A percentile compares a stretch with the other conserved stretches of the same genome.
phyloP scores from a whole-genome alignment of 1,284 basidiomycete genomes.

The Boletus smithii region DNA sequence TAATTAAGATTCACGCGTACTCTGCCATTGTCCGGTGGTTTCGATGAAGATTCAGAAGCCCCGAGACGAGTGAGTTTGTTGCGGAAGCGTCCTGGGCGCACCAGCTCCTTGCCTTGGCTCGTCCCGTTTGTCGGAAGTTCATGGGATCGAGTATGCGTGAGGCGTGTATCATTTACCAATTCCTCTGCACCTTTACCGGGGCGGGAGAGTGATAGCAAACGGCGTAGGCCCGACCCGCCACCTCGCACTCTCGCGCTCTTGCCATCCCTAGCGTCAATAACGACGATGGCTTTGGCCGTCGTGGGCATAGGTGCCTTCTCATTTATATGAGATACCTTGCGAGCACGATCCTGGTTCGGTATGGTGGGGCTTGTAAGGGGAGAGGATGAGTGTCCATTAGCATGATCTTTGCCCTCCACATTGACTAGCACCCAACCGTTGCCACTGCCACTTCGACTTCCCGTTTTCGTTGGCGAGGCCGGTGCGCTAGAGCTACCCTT shows the following conservation, averaged over 20 bases:
- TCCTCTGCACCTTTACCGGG: constrained; percentile 33
- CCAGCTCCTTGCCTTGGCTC: constrained; percentile 22
- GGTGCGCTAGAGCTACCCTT: constrained; percentile 28
- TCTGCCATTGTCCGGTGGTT: constrained; percentile 35
- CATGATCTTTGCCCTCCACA: constrained; percentile 46
- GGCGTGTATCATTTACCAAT: constrained; percentile 23
- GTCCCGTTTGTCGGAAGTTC: constrained; percentile 23
- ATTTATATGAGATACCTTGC: constrained; percentile 24
- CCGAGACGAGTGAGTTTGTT: constrained; percentile 30
- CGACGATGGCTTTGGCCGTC: constrained; percentile 57
- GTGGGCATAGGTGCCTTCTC: constrained; percentile 39
- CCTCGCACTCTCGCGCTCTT: constrained; percentile 37
- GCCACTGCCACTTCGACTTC: constrained; percentile 36
- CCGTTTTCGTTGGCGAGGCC: constrained; percentile 34
- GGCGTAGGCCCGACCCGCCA: constrained; percentile 34
- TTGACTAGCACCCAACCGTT: constrained; percentile 67
- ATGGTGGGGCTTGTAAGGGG: constrained; percentile 33
- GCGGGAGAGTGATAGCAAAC: constrained; percentile 34
- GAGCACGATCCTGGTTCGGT: constrained; percentile 28
- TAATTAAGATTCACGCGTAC: constrained; percentile 36
- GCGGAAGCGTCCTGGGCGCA: constrained; percentile 30
- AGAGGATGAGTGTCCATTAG: constrained; percentile 24
- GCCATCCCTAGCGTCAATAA: constrained; percentile 54
- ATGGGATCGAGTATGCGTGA: constrained; percentile 28
- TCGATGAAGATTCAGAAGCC: constrained; percentile 29